Conservation (phyloP, 306 rosid genomes). For the Malus asiatica region DNA sequence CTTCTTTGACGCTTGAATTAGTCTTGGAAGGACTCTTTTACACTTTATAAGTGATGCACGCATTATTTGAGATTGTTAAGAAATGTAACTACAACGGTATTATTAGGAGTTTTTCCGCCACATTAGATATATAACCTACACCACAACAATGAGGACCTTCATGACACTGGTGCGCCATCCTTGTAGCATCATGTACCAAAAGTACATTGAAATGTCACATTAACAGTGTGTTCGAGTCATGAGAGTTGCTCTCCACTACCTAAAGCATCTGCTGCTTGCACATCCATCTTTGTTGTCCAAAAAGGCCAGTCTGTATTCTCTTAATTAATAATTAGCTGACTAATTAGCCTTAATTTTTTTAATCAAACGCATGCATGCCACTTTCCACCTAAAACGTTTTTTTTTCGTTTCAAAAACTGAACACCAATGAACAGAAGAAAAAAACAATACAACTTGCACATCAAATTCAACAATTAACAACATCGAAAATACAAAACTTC, state of each 20-base stretch:
- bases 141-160: too few species aligned
- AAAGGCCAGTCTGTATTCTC: neutral
- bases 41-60: neutral
- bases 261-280: neutral
- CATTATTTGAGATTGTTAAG: neutral
- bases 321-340: neutral
- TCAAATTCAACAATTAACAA: conserved; percentile 20
- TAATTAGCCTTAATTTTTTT: neutral
- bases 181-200: too few species aligned
- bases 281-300: neutral
- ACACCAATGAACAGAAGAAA: conserved; percentile 11
- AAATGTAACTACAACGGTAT: neutral
- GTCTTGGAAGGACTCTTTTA: neutral
- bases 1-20: neutral
- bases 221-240: too few species aligned
- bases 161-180: too few species aligned
- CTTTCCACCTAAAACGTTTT: neutral
- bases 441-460: conserved; percentile 17
- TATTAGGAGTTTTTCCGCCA: neutral
- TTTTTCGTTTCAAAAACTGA: neutral
- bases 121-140: too few species aligned
- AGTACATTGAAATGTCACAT: too few species aligned
- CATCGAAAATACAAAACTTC: conserved; percentile 24
- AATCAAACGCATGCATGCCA: neutral
- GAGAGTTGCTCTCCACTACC: neutral